Evolutionary conservation across 768 basidiomycete genomes (phyloP).

Genomic region (Serendipita sp.): DNA sequence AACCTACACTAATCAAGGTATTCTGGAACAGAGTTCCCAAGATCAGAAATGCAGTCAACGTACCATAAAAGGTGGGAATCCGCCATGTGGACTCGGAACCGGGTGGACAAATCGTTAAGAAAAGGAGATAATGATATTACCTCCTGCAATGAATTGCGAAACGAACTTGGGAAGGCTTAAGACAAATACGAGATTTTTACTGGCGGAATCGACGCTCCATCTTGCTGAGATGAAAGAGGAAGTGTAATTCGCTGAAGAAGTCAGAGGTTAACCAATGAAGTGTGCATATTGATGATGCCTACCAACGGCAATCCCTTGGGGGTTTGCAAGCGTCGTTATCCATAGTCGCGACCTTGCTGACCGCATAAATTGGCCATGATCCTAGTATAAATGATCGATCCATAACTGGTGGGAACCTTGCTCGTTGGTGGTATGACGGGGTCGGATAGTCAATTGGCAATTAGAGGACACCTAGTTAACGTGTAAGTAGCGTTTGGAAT

Average conservation of each 20-base stretch:
- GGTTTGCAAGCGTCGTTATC: constrained; percentile 44
- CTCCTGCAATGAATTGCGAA: constrained; percentile 32
- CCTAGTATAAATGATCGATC: constrained; percentile 41
- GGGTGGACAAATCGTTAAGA: constrained; percentile 22
- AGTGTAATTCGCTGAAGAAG: constrained; percentile 31
- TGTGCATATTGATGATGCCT: neutral
- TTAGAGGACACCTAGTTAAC: too few relatives aligned
- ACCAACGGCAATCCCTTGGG: too few relatives aligned
- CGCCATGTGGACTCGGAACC: too few relatives aligned
- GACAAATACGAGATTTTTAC: too few relatives aligned
- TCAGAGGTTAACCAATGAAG: constrained; percentile 32
- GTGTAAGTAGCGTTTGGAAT: too few relatives aligned
- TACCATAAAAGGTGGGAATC: constrained; percentile 26
- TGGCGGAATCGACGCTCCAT: constrained; percentile 28
- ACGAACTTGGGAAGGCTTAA: constrained; percentile 20
- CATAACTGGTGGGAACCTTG: constrained; percentile 27
- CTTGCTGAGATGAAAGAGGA: constrained; percentile 38
- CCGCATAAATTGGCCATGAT: constrained; percentile 40
- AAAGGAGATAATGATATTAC: constrained; percentile 30
- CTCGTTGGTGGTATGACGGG: too few relatives aligned
- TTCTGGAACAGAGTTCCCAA: constrained; percentile 38
- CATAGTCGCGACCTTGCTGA: constrained; percentile 37
- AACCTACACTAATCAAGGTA: constrained; percentile 19
- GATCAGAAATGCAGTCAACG: constrained; percentile 26
- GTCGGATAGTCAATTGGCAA: constrained; percentile 19